Evolutionary conservation across 2,329 filamentous ascomycete genomes (phyloP), one percentile per base, ranked within the genome.

Genomic region (Claviceps lovelessii): DNA sequence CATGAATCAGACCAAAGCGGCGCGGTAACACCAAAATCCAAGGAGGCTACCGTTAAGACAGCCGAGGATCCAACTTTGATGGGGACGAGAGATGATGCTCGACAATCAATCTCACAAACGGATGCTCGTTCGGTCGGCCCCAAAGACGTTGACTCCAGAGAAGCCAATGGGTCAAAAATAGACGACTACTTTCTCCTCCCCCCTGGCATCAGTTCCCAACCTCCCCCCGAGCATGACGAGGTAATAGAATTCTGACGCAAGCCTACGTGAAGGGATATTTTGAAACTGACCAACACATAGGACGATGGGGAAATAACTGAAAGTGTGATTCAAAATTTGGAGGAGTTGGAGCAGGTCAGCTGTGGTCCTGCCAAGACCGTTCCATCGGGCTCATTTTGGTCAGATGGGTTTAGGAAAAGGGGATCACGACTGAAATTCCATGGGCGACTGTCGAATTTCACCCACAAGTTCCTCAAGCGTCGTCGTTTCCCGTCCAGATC

Each of bases 401-500:
- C 60, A 10, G 58, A 62, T 15, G 58, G 58, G 50, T 51, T 62
- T 28, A 57, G 53, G 23, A 67, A 63, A 46, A 57, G 56, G 6
- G 57, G 59, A 10, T 59, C 65, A 0, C 65, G 65, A 59, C 57
- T 67, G n/a, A 70, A 67, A 39, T 63, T 69, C 2, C 70, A 70
- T 10, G 51, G 56, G 10, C 59, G 55, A 10, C 65, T 58, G 29
- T 54, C 58, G 4, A 68, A 61, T 5, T 55, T 64, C 3, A 65
- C 66, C 5, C 64, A 64, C 23, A 74, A 67, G 51, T 60, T 74
- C 8, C 75, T 76, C 52, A 66, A 69, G 5, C 72, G 63, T 45
- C 65, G 68, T 10, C 69, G 70, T 2, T 74, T 72, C 71, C 64
- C 65, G 46, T 67, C 68, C 4, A 73, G 70, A 55, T 59, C 64